Percentiles rank a stretch among this genome's conserved stretches.
phyloP scores from a whole-genome alignment of 108 stramenopile genomes.

The Pseudonitzschia pungens region DNA sequence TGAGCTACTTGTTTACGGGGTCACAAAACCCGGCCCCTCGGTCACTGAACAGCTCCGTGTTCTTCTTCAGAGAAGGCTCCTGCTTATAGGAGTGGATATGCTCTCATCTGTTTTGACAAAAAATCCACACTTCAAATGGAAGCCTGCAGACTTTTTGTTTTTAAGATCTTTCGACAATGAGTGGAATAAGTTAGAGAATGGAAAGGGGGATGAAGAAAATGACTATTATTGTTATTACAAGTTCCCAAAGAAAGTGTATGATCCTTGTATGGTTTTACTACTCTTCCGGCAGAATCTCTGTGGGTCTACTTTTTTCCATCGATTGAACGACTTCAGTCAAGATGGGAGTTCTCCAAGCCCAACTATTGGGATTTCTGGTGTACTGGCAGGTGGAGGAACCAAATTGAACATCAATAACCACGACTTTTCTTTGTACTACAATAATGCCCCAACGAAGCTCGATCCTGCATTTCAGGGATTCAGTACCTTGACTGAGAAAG shows the following conservation, averaged over 20 bases:
- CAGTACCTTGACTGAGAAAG: slow-evolving; percentile 69
- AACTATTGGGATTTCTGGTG: slow-evolving; percentile 12
- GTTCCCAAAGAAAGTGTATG: slow-evolving; percentile 50
- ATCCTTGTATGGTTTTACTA: slow-evolving; percentile 65
- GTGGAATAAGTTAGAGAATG: slow-evolving; percentile 52
- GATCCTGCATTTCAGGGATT: slow-evolving; percentile 66
- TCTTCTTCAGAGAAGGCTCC: slow-evolving; percentile 60
- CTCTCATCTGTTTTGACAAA: slow-evolving; percentile 67
- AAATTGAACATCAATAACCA: slow-evolving; percentile 28
- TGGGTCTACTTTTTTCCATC: slow-evolving; percentile 76
- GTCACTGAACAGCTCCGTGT: slow-evolving; percentile 63
- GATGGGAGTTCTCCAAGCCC: slow-evolving; percentile 24
- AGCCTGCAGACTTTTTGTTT: slow-evolving; percentile 59
- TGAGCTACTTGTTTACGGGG: slow-evolving; percentile 64
- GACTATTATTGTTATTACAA: slow-evolving; percentile 46
- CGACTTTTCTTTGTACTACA: slow-evolving; percentile 50
- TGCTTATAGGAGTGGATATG: slow-evolving; percentile 60
- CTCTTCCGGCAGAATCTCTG: slow-evolving; percentile 76
- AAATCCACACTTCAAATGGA: slow-evolving; percentile 62
- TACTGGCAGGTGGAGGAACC: slow-evolving; percentile 24
- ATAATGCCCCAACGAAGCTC: slow-evolving; percentile 46
- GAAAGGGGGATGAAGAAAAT: slow-evolving; percentile 11
- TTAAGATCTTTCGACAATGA: slow-evolving; percentile 47
- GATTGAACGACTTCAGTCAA: slow-evolving; percentile 33
- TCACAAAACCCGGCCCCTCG: slow-evolving; percentile 56